Base-by-base conservation (phyloP, 176 grass and related monocot species). In the Luzula sylvatica region DNA sequence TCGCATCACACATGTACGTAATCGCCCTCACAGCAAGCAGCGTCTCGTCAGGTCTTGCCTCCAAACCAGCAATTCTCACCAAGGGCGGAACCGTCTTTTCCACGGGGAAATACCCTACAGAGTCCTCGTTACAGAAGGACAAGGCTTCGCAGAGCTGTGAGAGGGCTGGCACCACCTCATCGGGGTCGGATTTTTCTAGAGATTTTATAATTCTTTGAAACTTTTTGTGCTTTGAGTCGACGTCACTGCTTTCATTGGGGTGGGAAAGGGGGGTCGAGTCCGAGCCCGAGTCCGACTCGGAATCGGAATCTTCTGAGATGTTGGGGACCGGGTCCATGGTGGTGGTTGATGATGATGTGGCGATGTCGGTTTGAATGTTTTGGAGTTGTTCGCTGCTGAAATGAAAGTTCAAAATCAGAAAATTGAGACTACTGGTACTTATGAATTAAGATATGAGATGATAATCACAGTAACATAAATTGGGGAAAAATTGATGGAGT, bases 111-210 rank as follows among this genome's bases (percentile, higher is more conserved):
- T 86, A 80, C 0, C 68, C 59, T 5, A 61, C 30, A 9, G 54
- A 56, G 32, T 86, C 85, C 75, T 98, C 92, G 4, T 50, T 28
- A 57, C 74, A 89, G 78, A 98, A 98, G 46, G 92, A 98, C 39
- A 98, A 76, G 61, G 70, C 85, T 78, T 98, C 81, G 55, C 92
- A 98, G 38, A 98, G 92, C 65, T 90, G 81, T 25, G 52, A 86
- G 30, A 98, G 81, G 69, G 68, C 72, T 20, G 41, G 53, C 23
- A 68, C 49, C 48, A 46, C 71, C 22, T 56, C 65, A 12, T 49
- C 76, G 8, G 65, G 65, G 22, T 55, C 71, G 8, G 81, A 75
- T 24, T 76, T 76, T 0, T 53, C 74, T 12, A 98, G 67, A 20
- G 70, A 71, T 44, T 67, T 74, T n/a, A 89, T 61, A 63, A 90